Conservation (phyloP, 768 basidiomycete species). For the Candolleomyces efflorescens region DNA sequence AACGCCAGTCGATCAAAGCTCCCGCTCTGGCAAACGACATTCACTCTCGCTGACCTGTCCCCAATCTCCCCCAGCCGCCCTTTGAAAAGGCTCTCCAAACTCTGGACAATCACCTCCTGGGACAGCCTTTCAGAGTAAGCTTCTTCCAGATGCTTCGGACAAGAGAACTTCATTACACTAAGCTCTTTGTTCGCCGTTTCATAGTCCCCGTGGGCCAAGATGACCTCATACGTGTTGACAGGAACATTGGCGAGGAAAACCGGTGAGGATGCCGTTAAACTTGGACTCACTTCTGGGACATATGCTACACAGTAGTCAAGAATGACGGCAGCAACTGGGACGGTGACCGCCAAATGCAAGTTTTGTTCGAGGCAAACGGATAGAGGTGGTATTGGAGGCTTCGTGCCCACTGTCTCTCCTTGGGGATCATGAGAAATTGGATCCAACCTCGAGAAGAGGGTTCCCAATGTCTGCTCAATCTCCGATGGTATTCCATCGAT, state of each 20-base stretch:
- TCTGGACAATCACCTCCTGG: not conserved
- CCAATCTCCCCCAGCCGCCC: not conserved
- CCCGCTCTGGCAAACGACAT: not conserved
- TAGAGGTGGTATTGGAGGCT: not conserved
- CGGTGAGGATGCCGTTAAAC: not conserved
- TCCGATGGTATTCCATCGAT: not conserved
- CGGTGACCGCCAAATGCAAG: not conserved
- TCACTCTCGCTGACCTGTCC: not conserved
- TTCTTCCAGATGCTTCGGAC: not conserved
- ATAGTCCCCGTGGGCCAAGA: not conserved
- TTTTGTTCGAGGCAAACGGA: not conserved
- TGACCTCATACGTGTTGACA: conserved; percentile 1
- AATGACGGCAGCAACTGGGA: conserved; percentile 1
- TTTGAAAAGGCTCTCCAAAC: not conserved
- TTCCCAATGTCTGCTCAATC: not conserved
- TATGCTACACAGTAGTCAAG: conserved; percentile 3
- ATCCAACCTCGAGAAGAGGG: not conserved
- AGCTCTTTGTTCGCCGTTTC: not conserved
- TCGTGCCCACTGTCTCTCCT: not conserved
- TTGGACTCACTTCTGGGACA: not conserved
- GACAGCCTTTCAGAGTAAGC: not conserved
- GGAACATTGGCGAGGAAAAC: not conserved
- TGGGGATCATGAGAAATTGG: too few relatives aligned
- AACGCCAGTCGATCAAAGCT: not conserved
- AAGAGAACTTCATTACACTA: conserved; percentile 4